Percentiles rank a stretch among this genome's conserved stretches.
phyloP scores from a whole-genome alignment of 345 rosid species.

The Gossypium herbaceum region DNA sequence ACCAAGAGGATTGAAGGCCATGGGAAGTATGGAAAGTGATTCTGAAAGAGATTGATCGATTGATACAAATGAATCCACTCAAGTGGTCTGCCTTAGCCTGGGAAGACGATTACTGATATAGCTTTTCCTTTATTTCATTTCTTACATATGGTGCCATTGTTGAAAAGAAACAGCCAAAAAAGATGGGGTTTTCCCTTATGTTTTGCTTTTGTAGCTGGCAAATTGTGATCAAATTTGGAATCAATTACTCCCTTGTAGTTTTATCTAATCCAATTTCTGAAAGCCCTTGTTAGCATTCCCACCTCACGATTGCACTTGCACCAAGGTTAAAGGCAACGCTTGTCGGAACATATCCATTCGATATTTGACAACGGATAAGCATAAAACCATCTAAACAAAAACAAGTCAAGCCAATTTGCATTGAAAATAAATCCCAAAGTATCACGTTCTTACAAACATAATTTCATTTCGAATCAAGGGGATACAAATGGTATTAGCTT shows the following conservation, averaged over 20 bases:
- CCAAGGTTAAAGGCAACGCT: too few relatives aligned
- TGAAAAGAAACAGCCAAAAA: background rate
- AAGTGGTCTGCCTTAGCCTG: background rate
- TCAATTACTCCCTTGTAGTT: background rate
- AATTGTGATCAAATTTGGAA: background rate
- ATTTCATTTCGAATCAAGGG: too few relatives aligned
- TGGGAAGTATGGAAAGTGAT: conserved; percentile 62
- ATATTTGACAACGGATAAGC: too few relatives aligned
- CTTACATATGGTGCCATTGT: background rate
- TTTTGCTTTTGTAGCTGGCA: conserved; percentile 2
- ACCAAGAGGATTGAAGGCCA: conserved; percentile 63
- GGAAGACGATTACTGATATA: conserved; percentile 2
- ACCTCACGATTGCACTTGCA: too few relatives aligned
- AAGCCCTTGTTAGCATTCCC: background rate
- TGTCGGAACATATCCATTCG: too few relatives aligned
- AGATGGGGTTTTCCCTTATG: background rate
- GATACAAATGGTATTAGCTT: too few relatives aligned
- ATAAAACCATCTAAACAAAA: too few relatives aligned
- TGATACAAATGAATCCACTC: background rate
- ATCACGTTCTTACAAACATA: too few relatives aligned
- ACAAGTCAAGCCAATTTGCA: too few relatives aligned
- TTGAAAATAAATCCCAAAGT: too few relatives aligned
- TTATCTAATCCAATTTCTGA: background rate
- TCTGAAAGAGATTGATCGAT: conserved; percentile 28
- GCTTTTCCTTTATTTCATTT: background rate